Evolutionary conservation across 306 rosid species (phyloP).

Genomic region (Prinsepia uniflora): DNA sequence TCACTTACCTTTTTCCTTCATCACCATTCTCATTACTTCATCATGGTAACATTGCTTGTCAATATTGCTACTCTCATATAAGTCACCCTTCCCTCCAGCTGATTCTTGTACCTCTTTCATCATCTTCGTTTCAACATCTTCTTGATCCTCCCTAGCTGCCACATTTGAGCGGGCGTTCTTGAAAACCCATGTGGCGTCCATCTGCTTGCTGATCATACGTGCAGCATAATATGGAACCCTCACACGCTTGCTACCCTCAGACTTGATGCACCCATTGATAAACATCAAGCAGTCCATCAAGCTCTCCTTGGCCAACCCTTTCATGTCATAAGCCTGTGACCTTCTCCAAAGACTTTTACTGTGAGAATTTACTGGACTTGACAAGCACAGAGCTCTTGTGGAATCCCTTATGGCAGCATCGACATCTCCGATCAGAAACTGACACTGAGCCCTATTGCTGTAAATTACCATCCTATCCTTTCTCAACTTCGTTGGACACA

Average conservation of each 20-base stretch:
- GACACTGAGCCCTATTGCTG: slow-evolving; percentile 60
- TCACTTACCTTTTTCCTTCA: slow-evolving; percentile 25
- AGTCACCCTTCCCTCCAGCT: slow-evolving; percentile 8
- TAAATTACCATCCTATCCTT: slow-evolving; percentile 56
- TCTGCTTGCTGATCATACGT: slow-evolving; percentile 64
- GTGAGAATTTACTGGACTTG: slow-evolving; percentile 47
- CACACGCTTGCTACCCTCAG: slow-evolving; percentile 17
- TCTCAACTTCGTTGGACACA: slow-evolving; percentile 50
- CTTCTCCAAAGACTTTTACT: slow-evolving; percentile 65
- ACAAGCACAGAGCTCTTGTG: slow-evolving; percentile 64
- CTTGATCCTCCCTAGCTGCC: not conserved
- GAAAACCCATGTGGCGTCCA: slow-evolving; percentile 68
- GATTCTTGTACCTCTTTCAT: slow-evolving; percentile 22
- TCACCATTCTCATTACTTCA: slow-evolving; percentile 29
- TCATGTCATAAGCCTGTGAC: slow-evolving; percentile 74
- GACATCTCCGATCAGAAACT: slow-evolving; percentile 42
- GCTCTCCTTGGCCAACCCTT: slow-evolving; percentile 68
- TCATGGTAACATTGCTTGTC: slow-evolving; percentile 18
- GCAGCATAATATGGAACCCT: slow-evolving; percentile 55
- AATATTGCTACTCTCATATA: slow-evolving; percentile 10
- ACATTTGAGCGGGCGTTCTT: slow-evolving; percentile 41
- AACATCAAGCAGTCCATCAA: slow-evolving; percentile 61
- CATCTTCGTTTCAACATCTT: not conserved
- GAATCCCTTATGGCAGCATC: slow-evolving; percentile 57
- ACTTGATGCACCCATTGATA: slow-evolving; percentile 43